Base-by-base conservation (phyloP, 2,329 filamentous ascomycete species). In the Cladosporium sp. region DNA sequence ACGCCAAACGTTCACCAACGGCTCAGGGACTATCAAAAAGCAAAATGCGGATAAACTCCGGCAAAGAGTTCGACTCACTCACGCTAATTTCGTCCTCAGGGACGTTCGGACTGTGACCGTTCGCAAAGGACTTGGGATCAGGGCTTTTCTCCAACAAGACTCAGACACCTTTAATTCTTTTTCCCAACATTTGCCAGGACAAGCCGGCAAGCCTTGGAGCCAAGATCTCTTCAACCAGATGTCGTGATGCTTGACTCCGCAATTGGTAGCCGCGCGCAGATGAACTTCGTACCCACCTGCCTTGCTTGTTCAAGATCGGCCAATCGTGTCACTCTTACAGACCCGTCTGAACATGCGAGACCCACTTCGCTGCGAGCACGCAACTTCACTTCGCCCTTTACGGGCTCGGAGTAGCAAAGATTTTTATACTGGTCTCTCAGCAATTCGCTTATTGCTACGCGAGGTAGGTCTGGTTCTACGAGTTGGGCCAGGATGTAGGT, bases 361-460 rank as follows among this genome's bases (percentile, higher is more conserved):
- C 61, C 61, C 61, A 64, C 61, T 24, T 64, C 32, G 61, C 51
- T 41, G 51, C 51, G 51, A 64, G 61, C 61, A 64, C 61, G 61
- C 61, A 57, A 64, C 51, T n/a, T 64, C 51, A 62, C 61, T 57
- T 64, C 51, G 21, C 61, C 61, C 30, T 30, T 64, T 64, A 24
- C 12, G 61, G 61, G 34, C 24, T 44, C 44, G 10, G 30, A 21
- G 15, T 4, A n/a, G 4, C 18, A 49, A 21, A 54, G 32, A 54
- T 62, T 62, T 24, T 38, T 62, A 54, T 38, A 36, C 26, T 32
- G 32, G 24, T 47, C 57, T 59, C 38, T 47, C 57, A 34, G 8
- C 49, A 18, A 32, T 12, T 30, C 24, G 36, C 57, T 12, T 47
- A 6, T 55, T 12, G 51, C 36, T 41, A 36, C 44, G 32, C 26